These are phyloP conservation scores for Flagelloscypha sp. DNA, from an alignment of 768 basidiomycete species.

Conservation along the genomic window DNA sequence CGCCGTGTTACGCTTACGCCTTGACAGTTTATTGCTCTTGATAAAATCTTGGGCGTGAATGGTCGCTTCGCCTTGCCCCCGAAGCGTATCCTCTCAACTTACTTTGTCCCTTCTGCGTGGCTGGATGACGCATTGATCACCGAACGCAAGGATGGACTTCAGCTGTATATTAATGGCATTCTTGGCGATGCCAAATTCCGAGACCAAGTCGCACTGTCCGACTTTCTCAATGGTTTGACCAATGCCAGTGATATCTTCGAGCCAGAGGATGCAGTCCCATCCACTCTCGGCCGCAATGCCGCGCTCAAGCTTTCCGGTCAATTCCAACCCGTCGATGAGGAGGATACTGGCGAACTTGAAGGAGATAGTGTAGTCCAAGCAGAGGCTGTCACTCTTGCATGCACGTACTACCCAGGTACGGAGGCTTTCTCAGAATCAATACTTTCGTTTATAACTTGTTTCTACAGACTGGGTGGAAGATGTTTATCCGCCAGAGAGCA, in stretches of 20 bases:
- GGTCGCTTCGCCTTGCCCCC: constrained; percentile 38
- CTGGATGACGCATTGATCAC: constrained; percentile 42
- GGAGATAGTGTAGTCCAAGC: constrained; percentile 11
- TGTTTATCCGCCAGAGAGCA: constrained; percentile 41
- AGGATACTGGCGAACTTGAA: constrained; percentile 11
- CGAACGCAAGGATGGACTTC: constrained; percentile 42
- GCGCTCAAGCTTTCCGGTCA: constrained; percentile 16
- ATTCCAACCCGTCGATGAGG: not conserved
- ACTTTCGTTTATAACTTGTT: constrained; percentile 32
- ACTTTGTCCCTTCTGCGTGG: constrained; percentile 45
- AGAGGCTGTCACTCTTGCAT: constrained; percentile 27
- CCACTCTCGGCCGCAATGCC: constrained; percentile 33
- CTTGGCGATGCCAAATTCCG: constrained; percentile 28
- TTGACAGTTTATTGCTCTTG: constrained; percentile 30
- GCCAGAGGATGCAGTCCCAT: constrained; percentile 39
- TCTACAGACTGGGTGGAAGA: constrained; percentile 39
- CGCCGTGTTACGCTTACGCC: constrained; percentile 1
- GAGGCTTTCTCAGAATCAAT: not conserved
- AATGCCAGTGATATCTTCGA: constrained; percentile 21
- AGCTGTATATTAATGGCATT: constrained; percentile 32
- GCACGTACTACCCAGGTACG: constrained; percentile 34
- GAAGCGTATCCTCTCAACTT: constrained; percentile 40
- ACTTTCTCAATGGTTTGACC: constrained; percentile 29
- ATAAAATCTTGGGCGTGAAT: constrained; percentile 29
- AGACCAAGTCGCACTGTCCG: constrained; percentile 22